Conservation (phyloP, 192 early-diverging fungal species). For the Rhizophagus clarus region DNA sequence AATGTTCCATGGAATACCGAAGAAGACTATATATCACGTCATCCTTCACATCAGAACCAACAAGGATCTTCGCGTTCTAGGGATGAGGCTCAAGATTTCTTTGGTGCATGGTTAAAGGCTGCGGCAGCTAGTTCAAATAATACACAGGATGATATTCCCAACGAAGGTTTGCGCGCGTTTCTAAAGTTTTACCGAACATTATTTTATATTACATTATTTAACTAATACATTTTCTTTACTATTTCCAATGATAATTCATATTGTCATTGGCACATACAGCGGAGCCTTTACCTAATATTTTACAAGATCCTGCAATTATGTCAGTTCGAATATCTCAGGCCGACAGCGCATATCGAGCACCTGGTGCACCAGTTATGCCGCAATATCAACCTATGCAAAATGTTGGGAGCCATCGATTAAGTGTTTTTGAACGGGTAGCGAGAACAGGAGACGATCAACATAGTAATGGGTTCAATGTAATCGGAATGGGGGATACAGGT, state of each 20-base stretch:
- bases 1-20: constrained; percentile 29
- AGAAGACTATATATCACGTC: constrained; percentile 18
- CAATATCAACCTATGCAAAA: constrained; percentile 32
- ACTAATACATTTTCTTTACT: neutral
- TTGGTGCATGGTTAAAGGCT: constrained; percentile 61
- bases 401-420: constrained; percentile 34
- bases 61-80: constrained; percentile 25
- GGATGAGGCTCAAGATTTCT: constrained; percentile 57
- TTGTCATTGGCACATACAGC: neutral
- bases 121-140: constrained; percentile 42
- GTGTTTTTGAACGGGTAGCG: constrained; percentile 34
- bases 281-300: constrained; percentile 32
- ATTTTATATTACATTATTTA: neutral
- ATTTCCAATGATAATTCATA: constrained; percentile 15
- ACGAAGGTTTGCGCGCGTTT: constrained; percentile 1
- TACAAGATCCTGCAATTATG: constrained; percentile 68
- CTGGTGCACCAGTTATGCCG: constrained; percentile 23
- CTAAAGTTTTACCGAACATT: neutral
- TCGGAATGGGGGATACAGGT: constrained; percentile 36
- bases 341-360: constrained; percentile 25
- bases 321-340: constrained; percentile 45
- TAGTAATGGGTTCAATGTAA: constrained; percentile 29
- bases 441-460: constrained; percentile 31
- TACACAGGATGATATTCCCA: constrained; percentile 30
- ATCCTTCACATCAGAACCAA: constrained; percentile 35